Evolutionary conservation across 2,329 filamentous ascomycete genomes (phyloP).

Genomic region (Tetracladium maxilliforme): DNA sequence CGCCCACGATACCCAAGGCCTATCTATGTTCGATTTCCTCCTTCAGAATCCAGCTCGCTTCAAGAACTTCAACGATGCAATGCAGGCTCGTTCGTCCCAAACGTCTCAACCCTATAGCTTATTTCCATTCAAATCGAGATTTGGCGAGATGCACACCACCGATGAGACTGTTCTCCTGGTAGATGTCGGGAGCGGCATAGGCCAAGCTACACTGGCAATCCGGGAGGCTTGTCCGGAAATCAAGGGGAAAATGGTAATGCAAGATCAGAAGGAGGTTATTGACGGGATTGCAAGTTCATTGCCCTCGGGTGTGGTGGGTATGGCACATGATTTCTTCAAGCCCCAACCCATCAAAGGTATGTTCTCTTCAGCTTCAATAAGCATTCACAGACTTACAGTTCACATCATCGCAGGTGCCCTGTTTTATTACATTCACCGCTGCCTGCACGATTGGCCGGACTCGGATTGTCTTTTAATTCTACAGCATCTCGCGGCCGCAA

Average conservation of each 20-base stretch:
- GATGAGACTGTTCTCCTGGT: slow-evolving; percentile 13
- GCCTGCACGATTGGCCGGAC: slow-evolving; percentile 25
- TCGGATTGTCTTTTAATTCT: slow-evolving; percentile 15
- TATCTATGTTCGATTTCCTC: slow-evolving; percentile 12
- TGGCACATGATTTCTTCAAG: slow-evolving; percentile 17
- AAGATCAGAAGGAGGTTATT: slow-evolving; percentile 9
- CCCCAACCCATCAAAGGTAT: slow-evolving; percentile 14
- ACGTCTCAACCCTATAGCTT: slow-evolving; percentile 4
- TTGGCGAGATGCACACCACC: slow-evolving; percentile 6
- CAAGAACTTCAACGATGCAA: slow-evolving; percentile 12
- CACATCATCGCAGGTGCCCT: slow-evolving; percentile 10
- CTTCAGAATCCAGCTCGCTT: slow-evolving; percentile 10
- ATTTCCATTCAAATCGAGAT: slow-evolving; percentile 10
- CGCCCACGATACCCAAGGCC: slow-evolving; percentile 9
- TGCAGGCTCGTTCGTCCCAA: slow-evolving; percentile 7
- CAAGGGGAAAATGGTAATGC: slow-evolving; percentile 9
- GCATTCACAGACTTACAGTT: slow-evolving; percentile 1
- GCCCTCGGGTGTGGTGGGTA: slow-evolving; percentile 8
- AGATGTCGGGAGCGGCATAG: slow-evolving; percentile 11
- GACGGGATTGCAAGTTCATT: slow-evolving; percentile 4
- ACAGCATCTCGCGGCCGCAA: slow-evolving; percentile 12
- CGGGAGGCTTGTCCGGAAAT: slow-evolving; percentile 3
- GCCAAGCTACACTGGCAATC: slow-evolving; percentile 9
- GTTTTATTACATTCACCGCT: slow-evolving; percentile 17
- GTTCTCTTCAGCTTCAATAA: slow-evolving; percentile 1